Conservation (phyloP, 768 basidiomycete species). For the Termitomyces sp. region DNA sequence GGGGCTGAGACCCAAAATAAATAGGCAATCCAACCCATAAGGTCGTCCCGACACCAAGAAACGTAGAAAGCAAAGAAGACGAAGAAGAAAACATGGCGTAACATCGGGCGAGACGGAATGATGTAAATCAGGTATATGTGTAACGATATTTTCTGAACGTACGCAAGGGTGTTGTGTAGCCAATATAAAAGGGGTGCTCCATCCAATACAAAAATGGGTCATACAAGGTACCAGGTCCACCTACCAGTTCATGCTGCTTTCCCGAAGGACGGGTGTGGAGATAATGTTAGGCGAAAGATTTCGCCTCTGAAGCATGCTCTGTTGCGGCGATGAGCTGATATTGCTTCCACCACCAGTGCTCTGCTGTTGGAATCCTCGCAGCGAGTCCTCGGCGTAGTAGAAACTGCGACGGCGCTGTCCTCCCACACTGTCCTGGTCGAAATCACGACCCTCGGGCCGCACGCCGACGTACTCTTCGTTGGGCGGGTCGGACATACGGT, state of each 20-base stretch:
- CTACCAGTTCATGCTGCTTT: constrained; percentile 86
- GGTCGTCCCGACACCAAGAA: constrained; percentile 11
- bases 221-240: background rate
- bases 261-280: constrained; percentile 68
- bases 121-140: constrained; percentile 10
- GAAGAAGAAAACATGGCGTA: background rate
- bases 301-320: constrained; percentile 39
- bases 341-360: constrained; percentile 10
- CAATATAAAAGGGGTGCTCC: background rate
- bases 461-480: constrained; percentile 30
- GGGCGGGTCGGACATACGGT: constrained; percentile 59
- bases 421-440: constrained; percentile 72
- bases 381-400: constrained; percentile 83
- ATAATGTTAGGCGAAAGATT: constrained; percentile 57
- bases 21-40: constrained; percentile 7
- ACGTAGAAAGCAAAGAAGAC: constrained; percentile 3
- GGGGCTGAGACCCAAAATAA: constrained; percentile 3
- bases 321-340: background rate
- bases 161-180: background rate
- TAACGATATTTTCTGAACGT: constrained; percentile 3
- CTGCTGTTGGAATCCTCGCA: constrained; percentile 52
- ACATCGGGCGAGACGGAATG: constrained; percentile 1
- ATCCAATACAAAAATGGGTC: background rate
- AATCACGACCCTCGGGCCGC: constrained; percentile 62
- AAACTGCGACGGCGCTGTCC: constrained; percentile 71